Conservation (phyloP, 1,139 yeast genomes). For the Hanseniaspora sp. region DNA sequence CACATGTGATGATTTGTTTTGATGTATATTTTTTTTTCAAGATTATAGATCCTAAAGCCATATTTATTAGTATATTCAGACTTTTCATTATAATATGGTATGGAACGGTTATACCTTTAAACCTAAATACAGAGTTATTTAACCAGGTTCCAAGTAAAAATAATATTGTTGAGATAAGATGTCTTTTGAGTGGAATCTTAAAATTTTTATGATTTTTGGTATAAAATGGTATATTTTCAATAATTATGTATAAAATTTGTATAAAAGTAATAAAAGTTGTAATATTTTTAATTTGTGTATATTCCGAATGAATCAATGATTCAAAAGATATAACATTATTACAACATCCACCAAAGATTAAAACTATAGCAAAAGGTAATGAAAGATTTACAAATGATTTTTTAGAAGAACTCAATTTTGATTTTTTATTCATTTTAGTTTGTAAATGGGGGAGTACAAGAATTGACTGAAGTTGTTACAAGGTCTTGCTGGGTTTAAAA, state of each 20-base stretch:
- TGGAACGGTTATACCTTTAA: constrained; percentile 47
- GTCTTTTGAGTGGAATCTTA: constrained; percentile 39
- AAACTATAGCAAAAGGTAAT: constrained; percentile 22
- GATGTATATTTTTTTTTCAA: constrained; percentile 38
- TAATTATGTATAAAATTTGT: constrained; percentile 48
- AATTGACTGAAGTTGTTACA: constrained; percentile 1
- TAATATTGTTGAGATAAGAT: constrained; percentile 40
- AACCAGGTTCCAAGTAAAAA: constrained; percentile 44
- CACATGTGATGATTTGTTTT: constrained; percentile 41
- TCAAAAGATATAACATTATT: constrained; percentile 57
- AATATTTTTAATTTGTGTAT: constrained; percentile 30
- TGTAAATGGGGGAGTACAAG: constrained; percentile 1
- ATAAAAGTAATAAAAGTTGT: constrained; percentile 49
- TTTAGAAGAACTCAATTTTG: constrained; percentile 7
- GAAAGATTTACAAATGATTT: not conserved
- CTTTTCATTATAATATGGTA: constrained; percentile 59
- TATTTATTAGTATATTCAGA: constrained; percentile 51
- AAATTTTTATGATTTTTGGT: constrained; percentile 26
- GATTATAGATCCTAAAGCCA: constrained; percentile 44
- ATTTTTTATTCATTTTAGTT: too few relatives aligned
- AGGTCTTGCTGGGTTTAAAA: too few relatives aligned
- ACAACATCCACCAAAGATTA: constrained; percentile 67
- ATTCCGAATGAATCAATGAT: constrained; percentile 31
- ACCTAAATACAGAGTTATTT: constrained; percentile 51
- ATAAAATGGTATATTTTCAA: constrained; percentile 35